Evolutionary conservation across 768 basidiomycete genomes (phyloP).

Genomic region (Suillus brevipes): DNA sequence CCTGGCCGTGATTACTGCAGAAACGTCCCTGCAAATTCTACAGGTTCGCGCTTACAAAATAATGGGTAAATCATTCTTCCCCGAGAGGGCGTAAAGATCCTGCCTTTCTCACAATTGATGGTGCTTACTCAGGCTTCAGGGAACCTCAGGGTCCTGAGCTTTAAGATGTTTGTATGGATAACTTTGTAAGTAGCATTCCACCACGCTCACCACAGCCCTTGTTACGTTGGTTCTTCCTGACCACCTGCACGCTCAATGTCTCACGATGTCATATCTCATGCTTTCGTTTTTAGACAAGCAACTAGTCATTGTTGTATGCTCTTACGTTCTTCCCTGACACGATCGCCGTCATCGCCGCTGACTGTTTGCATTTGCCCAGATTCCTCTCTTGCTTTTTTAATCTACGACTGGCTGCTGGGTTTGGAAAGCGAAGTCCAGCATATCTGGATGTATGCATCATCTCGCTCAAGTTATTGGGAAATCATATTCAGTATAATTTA

Average conservation of each 20-base stretch:
- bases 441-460: slow-evolving; percentile 10
- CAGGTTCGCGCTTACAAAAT: slow-evolving; percentile 17
- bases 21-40: slow-evolving; percentile 21
- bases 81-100: neutral
- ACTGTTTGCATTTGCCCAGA: neutral
- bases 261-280: neutral
- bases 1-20: slow-evolving; percentile 5
- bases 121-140: neutral
- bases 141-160: neutral
- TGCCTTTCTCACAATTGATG: neutral
- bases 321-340: neutral
- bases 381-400: slow-evolving; percentile 17
- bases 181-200: neutral
- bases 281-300: neutral
- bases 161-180: neutral
- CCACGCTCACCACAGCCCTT: neutral
- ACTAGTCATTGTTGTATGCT: slow-evolving; percentile 19
- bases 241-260: neutral
- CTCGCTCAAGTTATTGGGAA: slow-evolving; percentile 8
- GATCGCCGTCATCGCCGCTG: neutral
- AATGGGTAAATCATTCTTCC: neutral
- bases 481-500: slow-evolving; percentile 5
- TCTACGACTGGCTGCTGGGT: slow-evolving; percentile 24
- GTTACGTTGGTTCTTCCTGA: neutral
- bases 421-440: slow-evolving; percentile 27